Evolutionary conservation across 202 grass and related monocot genomes (phyloP).

Genomic region (Eragrostis tef): DNA sequence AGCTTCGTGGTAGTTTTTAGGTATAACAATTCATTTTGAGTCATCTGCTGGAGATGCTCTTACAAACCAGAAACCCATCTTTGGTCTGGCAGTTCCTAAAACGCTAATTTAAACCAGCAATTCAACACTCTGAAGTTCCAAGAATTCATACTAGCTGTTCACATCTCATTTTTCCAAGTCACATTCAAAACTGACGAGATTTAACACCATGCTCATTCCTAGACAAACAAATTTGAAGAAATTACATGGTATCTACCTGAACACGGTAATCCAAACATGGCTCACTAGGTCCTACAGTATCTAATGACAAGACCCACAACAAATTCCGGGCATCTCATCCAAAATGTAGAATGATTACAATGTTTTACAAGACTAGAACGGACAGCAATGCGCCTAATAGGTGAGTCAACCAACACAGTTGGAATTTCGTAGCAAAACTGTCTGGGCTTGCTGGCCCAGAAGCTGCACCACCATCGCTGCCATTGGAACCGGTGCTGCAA

Average conservation of each 20-base stretch:
- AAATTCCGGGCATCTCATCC: constrained; percentile 47
- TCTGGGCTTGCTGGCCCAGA: constrained; percentile 62
- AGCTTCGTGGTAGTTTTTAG: too few species aligned
- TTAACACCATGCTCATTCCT: constrained; percentile 29
- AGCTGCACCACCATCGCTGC: constrained; percentile 46
- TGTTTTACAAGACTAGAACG: constrained; percentile 64
- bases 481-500: constrained; percentile 66
- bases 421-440: constrained; percentile 45
- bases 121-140: constrained; percentile 31
- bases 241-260: constrained; percentile 46
- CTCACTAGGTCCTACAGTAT: constrained; percentile 41
- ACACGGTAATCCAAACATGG: constrained; percentile 34
- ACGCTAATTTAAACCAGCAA: too few species aligned
- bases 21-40: too few species aligned
- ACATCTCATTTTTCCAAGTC: constrained; percentile 23
- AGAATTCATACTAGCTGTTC: constrained; percentile 7
- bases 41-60: too few species aligned
- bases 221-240: constrained; percentile 34
- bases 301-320: constrained; percentile 40
- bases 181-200: constrained; percentile 43
- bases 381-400: constrained; percentile 40
- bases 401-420: constrained; percentile 41
- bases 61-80: too few species aligned
- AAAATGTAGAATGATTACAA: constrained; percentile 48
- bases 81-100: too few species aligned